phyloP scores from a whole-genome alignment of 495 filamentous ascomycete genomes.

The Aspergillus bertholletiae region DNA sequence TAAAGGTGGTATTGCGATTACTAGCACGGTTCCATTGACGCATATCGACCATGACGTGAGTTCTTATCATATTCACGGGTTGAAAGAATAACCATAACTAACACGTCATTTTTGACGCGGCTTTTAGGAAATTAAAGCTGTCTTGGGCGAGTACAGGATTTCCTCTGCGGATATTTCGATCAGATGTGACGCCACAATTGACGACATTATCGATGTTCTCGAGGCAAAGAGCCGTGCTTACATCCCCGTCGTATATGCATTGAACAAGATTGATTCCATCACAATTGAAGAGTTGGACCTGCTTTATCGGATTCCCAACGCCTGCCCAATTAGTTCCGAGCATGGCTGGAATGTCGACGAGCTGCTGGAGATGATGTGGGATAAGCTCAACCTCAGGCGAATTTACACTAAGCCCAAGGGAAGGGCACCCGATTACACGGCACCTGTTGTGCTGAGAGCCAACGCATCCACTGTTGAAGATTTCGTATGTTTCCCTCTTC shows the following conservation, averaged over 20 bases:
- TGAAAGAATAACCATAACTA: conserved; percentile 12
- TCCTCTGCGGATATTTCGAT: conserved; percentile 97
- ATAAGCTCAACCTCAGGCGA: conserved; percentile 83
- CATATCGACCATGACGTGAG: conserved; percentile 84
- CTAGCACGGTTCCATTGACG: conserved; percentile 83
- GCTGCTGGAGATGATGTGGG: conserved; percentile 96
- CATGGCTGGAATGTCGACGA: conserved; percentile 99
- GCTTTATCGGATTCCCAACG: conserved; percentile 93
- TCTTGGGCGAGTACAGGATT: conserved; percentile 96
- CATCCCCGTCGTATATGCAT: conserved; percentile 95
- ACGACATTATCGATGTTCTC: conserved; percentile 92
- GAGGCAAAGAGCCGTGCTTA: conserved; percentile 95
- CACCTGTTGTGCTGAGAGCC: conserved; percentile 84
- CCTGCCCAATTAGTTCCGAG: conserved; percentile 93
- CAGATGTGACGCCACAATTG: conserved; percentile 87
- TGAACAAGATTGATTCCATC: conserved; percentile 99
- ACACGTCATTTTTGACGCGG: conserved; percentile 7
- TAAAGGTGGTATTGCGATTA: conserved; percentile 93
- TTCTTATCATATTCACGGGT: conserved; percentile 1
- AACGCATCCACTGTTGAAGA: conserved; percentile 88
- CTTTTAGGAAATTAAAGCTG: conserved; percentile 83
- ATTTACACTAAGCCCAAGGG: conserved; percentile 99
- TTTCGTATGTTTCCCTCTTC: conserved; percentile 65
- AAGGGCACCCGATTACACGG: conserved; percentile 85
- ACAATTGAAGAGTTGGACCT: conserved; percentile 96